Evolutionary conservation across 495 filamentous ascomycete species (phyloP).

Genomic region (Penicillium pancosmium): DNA sequence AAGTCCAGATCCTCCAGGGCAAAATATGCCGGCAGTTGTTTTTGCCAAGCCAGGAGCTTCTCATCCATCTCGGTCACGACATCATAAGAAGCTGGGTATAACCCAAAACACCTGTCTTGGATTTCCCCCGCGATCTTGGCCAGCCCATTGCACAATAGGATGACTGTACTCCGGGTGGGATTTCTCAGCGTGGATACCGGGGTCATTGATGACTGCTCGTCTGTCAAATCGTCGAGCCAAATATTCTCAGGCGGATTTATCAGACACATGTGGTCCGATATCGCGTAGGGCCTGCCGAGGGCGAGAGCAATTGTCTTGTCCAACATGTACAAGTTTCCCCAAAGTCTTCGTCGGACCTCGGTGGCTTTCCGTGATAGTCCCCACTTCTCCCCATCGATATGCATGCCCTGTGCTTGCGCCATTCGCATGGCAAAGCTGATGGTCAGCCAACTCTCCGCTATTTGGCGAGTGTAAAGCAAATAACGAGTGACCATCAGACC

Average conservation of each 20-base stretch:
- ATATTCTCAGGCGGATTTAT: constrained; percentile 18
- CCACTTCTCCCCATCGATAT: constrained; percentile 24
- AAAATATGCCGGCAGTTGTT: constrained; percentile 16
- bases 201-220: constrained; percentile 14
- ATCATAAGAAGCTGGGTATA: constrained; percentile 22
- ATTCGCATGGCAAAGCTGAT: constrained; percentile 23
- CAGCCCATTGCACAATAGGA: constrained; percentile 11
- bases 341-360: constrained; percentile 15
- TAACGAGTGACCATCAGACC: constrained; percentile 23
- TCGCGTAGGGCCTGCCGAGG: constrained; percentile 21
- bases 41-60: constrained; percentile 19
- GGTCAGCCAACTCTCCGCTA: constrained; percentile 21
- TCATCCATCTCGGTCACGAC: constrained; percentile 20
- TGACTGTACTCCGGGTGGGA: constrained; percentile 15
- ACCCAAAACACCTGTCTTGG: constrained; percentile 21
- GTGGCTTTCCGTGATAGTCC: constrained; percentile 18
- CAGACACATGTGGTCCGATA: constrained; percentile 23
- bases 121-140: constrained; percentile 23
- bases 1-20: constrained; percentile 9
- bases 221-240: constrained; percentile 19
- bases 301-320: constrained; percentile 23
- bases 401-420: constrained; percentile 23
- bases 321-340: constrained; percentile 20
- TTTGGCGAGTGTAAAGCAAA: constrained; percentile 18
- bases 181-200: constrained; percentile 2